Evolutionary conservation across 2,329 filamentous ascomycete species (phyloP), one percentile per base, ranked within the genome.

Genomic region (Neofusicoccum ribis): DNA sequence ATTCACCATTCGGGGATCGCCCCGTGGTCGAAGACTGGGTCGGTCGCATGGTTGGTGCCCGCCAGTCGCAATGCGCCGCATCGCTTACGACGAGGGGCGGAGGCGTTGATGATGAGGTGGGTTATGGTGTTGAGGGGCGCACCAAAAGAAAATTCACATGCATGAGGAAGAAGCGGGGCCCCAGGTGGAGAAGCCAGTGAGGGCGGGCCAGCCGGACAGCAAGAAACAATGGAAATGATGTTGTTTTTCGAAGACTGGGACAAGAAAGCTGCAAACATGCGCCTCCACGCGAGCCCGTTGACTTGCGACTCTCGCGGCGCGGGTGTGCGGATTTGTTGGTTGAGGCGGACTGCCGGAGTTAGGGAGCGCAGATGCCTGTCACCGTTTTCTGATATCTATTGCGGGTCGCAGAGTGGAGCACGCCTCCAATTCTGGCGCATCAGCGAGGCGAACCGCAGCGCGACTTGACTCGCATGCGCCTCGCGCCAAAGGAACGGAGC

Each of bases 81-180:
- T 27, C 23, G 56, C 41, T 47, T 46, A 47, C 23, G 23, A 27
- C 6, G 51, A 56, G 17, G 51, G 51, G 51, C 51, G 37, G 41
- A 23, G 56, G 41, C 41, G 56, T 36, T n/a, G 31, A 12, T 47
- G 41, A 37, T 37, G 41, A 46, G 23, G 27, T 59, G 14, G 39
- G 37, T 31, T 31, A 36, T 59, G 54, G 54, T 59, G 54, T 59
- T 59, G 54, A 59, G 54, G 49, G 27, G 46, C 46, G 23, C 46
- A 27, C 9, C 46, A 31, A 7, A 7, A 31, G 23, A 49, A 7
- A 49, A 49, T n/a, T 20, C 52, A 31, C 52, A 43, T 15, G 37
- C 52, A n/a, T 31, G 27, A 43, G 17, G 20, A 36, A 37, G 37
- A 14, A 43, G 39, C 54, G 54, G 39, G 54, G 54, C 39, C 39